Conservation (phyloP, 208 protist genomes). For the Leptomonas pyrrhocoris region DNA sequence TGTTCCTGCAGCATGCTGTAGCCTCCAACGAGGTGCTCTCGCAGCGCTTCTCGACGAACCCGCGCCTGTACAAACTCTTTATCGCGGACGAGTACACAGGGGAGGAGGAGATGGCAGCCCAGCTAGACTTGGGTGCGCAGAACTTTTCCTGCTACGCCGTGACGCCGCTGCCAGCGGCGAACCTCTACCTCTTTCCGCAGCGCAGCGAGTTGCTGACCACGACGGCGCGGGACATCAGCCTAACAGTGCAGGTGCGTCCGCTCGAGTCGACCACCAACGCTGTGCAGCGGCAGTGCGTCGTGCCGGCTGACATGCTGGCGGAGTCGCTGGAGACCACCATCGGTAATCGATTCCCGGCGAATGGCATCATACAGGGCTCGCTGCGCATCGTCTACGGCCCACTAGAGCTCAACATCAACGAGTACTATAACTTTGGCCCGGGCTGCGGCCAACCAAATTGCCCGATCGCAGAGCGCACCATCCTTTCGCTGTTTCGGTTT, state of each 20-base stretch:
- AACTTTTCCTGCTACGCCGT: slow-evolving; percentile 86
- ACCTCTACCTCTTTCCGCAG: slow-evolving; percentile 78
- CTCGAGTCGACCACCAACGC: slow-evolving; percentile 58
- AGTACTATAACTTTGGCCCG: slow-evolving; percentile 86
- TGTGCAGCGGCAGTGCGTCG: slow-evolving; percentile 64
- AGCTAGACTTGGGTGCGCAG: slow-evolving; percentile 61
- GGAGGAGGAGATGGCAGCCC: slow-evolving; percentile 84
- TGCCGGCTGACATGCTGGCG: slow-evolving; percentile 80
- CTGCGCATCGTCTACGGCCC: slow-evolving; percentile 85
- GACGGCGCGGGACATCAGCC: slow-evolving; percentile 68
- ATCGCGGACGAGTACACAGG: slow-evolving; percentile 90
- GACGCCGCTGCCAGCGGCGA: slow-evolving; percentile 70
- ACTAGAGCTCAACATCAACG: slow-evolving; percentile 86
- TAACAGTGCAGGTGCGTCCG: slow-evolving; percentile 71
- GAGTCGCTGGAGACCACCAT: slow-evolving; percentile 76
- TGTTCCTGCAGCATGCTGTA: slow-evolving; percentile 73
- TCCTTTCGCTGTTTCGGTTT: slow-evolving; percentile 84
- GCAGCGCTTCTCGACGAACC: slow-evolving; percentile 71
- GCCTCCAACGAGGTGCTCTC: slow-evolving; percentile 54
- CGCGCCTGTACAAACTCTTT: slow-evolving; percentile 84
- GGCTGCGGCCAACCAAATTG: slow-evolving; percentile 78
- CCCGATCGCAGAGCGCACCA: slow-evolving; percentile 81
- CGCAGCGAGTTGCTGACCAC: slow-evolving; percentile 62
- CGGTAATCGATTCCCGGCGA: slow-evolving; percentile 59
- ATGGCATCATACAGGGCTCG: slow-evolving; percentile 74